Evolutionary conservation across 1,139 yeast genomes (phyloP).

Genomic region (Yamadazyma sp.): DNA sequence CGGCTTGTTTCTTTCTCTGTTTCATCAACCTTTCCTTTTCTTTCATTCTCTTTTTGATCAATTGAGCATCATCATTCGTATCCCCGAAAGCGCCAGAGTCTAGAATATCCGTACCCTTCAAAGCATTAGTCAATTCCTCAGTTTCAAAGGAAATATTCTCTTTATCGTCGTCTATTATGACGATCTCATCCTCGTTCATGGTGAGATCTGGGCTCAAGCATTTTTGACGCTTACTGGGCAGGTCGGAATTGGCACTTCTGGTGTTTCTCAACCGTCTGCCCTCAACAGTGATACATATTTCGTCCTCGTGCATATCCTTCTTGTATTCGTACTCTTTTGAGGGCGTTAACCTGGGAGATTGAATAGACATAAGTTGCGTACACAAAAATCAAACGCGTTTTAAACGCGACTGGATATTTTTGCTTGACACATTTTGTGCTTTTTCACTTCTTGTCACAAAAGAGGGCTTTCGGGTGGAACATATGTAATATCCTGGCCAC

Average conservation of each 20-base stretch:
- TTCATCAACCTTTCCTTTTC: slow-evolving; percentile 8
- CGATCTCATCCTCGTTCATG: slow-evolving; percentile 12
- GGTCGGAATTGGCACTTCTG: neutral
- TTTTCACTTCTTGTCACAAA: too few relatives aligned
- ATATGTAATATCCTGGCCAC: too few relatives aligned
- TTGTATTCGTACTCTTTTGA: neutral
- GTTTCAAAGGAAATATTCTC: slow-evolving; percentile 3
- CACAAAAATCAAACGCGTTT: slow-evolving; percentile 1
- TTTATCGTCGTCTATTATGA: slow-evolving; percentile 18
- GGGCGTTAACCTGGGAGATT: slow-evolving; percentile 8
- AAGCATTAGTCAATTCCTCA: slow-evolving; percentile 5
- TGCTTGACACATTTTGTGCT: too few relatives aligned
- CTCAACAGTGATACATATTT: neutral
- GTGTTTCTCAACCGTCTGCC: neutral
- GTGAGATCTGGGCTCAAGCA: slow-evolving; percentile 10
- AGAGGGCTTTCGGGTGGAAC: too few relatives aligned
- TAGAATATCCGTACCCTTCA: slow-evolving; percentile 5
- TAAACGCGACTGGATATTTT: too few relatives aligned
- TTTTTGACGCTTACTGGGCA: slow-evolving; percentile 9
- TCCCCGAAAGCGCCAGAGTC: slow-evolving; percentile 4
- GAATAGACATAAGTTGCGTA: slow-evolving; percentile 3
- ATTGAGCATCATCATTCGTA: neutral
- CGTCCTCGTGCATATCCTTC: neutral
- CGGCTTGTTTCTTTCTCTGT: slow-evolving; percentile 7
- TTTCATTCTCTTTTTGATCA: slow-evolving; percentile 10